A percentile compares a stretch with the other conserved stretches of the same genome.
These are phyloP conservation scores for Pouteria glomerata DNA, from an alignment of 148 eudicot species.

Conservation along the genomic window DNA sequence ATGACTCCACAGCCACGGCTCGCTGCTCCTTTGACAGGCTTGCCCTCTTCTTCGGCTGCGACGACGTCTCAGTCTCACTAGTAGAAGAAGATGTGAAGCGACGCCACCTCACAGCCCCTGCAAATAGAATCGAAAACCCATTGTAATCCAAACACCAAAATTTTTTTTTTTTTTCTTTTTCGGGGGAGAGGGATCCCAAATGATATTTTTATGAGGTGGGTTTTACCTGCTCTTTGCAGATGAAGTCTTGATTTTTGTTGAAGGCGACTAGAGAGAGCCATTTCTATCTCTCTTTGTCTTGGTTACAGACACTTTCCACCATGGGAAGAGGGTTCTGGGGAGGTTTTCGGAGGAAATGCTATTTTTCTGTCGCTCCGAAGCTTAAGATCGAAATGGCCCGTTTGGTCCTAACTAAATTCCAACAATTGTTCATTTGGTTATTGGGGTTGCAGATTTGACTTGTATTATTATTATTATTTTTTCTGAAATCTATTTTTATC, in stretches of 20 bases:
- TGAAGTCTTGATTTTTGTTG: background rate
- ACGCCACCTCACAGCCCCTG: conserved; percentile 7
- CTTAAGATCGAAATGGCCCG: too few relatives aligned
- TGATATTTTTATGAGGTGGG: background rate
- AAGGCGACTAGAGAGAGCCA: conserved; percentile 23
- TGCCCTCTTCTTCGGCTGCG: background rate
- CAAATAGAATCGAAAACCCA: background rate
- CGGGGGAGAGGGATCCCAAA: background rate
- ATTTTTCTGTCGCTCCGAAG: too few relatives aligned
- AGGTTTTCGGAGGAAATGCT: background rate
- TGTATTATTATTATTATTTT: too few relatives aligned
- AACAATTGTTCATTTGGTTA: too few relatives aligned
- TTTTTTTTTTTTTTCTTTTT: background rate
- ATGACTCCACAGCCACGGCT: conserved; percentile 8
- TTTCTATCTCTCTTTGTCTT: background rate
- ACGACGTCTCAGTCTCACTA: background rate
- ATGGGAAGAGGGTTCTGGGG: background rate
- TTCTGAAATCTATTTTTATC: too few relatives aligned
- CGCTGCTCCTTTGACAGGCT: background rate
- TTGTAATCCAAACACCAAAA: background rate
- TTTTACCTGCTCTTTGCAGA: conserved; percentile 15
- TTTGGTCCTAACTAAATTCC: too few relatives aligned
- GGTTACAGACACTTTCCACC: background rate
- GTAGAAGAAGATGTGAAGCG: background rate
- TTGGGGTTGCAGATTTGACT: too few relatives aligned